These are phyloP conservation scores for Linum lewisii DNA, from an alignment of 345 rosid species.

Conservation along the genomic window DNA sequence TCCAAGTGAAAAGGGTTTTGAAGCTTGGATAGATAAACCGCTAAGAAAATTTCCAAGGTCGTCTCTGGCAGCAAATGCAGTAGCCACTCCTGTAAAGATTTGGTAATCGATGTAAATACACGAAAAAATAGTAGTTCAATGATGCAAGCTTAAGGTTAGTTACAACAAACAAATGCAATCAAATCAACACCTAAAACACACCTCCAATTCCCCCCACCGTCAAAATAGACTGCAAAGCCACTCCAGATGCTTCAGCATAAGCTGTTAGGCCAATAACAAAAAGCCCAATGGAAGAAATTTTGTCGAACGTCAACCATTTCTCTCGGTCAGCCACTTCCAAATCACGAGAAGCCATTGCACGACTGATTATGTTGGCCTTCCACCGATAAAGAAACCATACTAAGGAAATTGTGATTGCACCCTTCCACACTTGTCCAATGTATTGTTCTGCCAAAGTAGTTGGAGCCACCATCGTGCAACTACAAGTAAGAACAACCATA, in stretches of 20 bases:
- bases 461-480: slow-evolving; percentile 85
- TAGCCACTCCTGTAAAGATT: slow-evolving; percentile 67
- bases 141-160: not conserved
- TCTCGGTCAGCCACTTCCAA: slow-evolving; percentile 45
- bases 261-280: slow-evolving; percentile 72
- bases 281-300: slow-evolving; percentile 70
- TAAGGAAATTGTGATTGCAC: slow-evolving; percentile 64
- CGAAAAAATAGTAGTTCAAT: not conserved
- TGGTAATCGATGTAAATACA: slow-evolving; percentile 1
- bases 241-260: slow-evolving; percentile 90
- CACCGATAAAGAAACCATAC: slow-evolving; percentile 87
- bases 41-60: slow-evolving; percentile 87
- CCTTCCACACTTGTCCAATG: slow-evolving; percentile 53
- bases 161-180: slow-evolving; percentile 3
- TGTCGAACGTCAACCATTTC: slow-evolving; percentile 64
- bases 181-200: slow-evolving; percentile 14
- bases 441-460: slow-evolving; percentile 65
- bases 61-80: slow-evolving; percentile 93
- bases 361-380: slow-evolving; percentile 64
- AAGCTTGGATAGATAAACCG: slow-evolving; percentile 82
- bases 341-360: slow-evolving; percentile 37
- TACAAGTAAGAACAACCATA: slow-evolving; percentile 23
- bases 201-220: slow-evolving; percentile 99
- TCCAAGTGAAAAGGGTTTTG: slow-evolving; percentile 83
- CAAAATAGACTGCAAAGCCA: slow-evolving; percentile 86